Evolutionary conservation across 179 eudicot species (phyloP).

Genomic region (Beta macrorhiza): DNA sequence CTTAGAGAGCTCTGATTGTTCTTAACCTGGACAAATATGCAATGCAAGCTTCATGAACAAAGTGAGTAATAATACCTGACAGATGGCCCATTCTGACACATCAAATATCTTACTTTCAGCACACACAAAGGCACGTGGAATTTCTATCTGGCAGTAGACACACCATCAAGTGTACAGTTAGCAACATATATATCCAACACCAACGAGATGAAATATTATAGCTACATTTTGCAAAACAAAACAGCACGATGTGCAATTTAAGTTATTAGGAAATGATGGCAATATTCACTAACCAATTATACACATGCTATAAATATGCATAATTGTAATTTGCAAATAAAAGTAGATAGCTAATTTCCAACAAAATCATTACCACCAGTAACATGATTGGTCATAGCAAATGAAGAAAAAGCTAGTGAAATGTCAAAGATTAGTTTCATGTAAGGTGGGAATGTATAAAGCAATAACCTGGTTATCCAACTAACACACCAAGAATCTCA

Average conservation of each 20-base stretch:
- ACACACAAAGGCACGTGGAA: constrained; percentile 97
- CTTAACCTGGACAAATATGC: neutral
- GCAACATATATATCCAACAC: neutral
- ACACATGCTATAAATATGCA: neutral
- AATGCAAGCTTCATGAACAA: neutral
- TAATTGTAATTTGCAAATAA: neutral
- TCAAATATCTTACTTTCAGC: constrained; percentile 96
- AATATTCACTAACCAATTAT: neutral
- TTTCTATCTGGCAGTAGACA: constrained; percentile 62
- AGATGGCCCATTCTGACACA: constrained; percentile 97
- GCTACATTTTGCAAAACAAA: neutral
- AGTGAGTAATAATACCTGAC: constrained; percentile 34
- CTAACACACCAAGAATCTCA: neutral
- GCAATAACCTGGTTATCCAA: neutral
- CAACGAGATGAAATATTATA: neutral
- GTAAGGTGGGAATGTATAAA: neutral
- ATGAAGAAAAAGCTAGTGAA: neutral
- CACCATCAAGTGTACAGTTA: constrained; percentile 21
- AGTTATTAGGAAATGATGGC: neutral
- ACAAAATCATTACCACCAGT: neutral
- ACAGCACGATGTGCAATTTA: neutral
- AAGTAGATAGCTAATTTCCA: neutral
- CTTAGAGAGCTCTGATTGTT: neutral
- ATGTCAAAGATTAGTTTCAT: neutral
- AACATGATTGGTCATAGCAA: neutral